A percentile compares a stretch with the other conserved stretches of the same genome.
Evolutionary conservation across 306 rosid species (phyloP).

Genomic region (Glycine soja): DNA sequence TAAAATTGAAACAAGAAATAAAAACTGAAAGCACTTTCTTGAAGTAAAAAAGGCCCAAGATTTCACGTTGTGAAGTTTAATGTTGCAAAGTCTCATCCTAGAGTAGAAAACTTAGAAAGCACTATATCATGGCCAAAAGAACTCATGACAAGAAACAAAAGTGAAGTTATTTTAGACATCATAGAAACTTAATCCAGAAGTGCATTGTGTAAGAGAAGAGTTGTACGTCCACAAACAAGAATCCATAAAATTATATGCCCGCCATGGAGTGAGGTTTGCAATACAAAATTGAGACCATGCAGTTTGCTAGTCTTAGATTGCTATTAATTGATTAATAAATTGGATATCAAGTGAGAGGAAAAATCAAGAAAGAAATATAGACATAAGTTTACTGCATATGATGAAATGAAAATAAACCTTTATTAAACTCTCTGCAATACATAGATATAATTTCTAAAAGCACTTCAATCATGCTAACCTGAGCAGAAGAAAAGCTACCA

Average conservation of each 20-base stretch:
- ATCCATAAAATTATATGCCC: constrained; percentile 32
- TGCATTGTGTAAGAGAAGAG: background rate
- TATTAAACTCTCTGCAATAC: constrained; percentile 19
- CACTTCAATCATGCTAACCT: constrained; percentile 55
- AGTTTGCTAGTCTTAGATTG: constrained; percentile 34
- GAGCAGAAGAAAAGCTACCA: constrained; percentile 85
- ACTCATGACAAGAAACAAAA: background rate
- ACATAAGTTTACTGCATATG: constrained; percentile 2
- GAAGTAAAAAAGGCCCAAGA: background rate
- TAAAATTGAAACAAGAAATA: background rate
- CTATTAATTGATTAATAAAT: constrained; percentile 25
- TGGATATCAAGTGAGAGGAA: background rate
- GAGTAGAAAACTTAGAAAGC: too few relatives aligned
- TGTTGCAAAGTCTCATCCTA: background rate
- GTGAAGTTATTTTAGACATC: background rate
- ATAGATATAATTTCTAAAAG: constrained; percentile 29
- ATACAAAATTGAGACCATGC: constrained; percentile 26
- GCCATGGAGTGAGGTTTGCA: constrained; percentile 17
- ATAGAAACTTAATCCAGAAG: too few relatives aligned
- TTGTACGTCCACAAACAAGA: constrained; percentile 23
- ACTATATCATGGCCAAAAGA: background rate
- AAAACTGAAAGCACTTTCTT: background rate
- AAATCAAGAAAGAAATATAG: constrained; percentile 5
- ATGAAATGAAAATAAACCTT: constrained; percentile 7
- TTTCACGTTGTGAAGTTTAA: constrained; percentile 2